Conservation (phyloP, 495 filamentous ascomycete species). For the Lasiosphaeriaceae sp. region DNA sequence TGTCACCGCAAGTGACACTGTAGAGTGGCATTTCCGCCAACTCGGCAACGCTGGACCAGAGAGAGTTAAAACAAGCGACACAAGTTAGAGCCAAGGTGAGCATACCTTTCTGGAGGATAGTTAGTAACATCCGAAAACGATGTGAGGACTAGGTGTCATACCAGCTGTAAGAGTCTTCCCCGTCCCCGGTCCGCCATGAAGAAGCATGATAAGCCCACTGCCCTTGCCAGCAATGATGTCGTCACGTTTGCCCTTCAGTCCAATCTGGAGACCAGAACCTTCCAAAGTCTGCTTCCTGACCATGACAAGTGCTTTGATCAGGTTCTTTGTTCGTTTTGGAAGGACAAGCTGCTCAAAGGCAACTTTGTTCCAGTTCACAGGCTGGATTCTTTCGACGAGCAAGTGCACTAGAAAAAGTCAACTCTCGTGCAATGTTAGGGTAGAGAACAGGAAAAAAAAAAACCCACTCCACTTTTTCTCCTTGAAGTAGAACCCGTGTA, state of each 20-base stretch:
- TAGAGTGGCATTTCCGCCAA: slow-evolving; percentile 47
- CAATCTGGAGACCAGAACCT: slow-evolving; percentile 4
- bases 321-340: slow-evolving; percentile 40
- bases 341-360: slow-evolving; percentile 54
- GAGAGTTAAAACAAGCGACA: not conserved
- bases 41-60: slow-evolving; percentile 35
- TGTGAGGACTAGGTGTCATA: slow-evolving; percentile 1
- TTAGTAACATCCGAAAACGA: too few species aligned
- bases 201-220: slow-evolving; percentile 46
- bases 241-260: slow-evolving; percentile 14
- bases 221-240: slow-evolving; percentile 48
- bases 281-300: slow-evolving; percentile 13
- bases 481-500: slow-evolving; percentile 9
- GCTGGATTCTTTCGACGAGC: slow-evolving; percentile 12
- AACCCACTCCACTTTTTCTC: slow-evolving; percentile 1
- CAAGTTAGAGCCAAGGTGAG: too few species aligned
- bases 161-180: slow-evolving; percentile 54
- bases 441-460: too few species aligned
- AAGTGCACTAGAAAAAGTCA: slow-evolving; percentile 1
- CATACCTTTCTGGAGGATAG: too few species aligned
- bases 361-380: slow-evolving; percentile 44
- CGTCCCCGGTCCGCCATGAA: slow-evolving; percentile 49
- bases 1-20: slow-evolving; percentile 48
- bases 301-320: slow-evolving; percentile 45
- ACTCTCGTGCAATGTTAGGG: too few species aligned